Conservation (phyloP, 352 stramenopile species). For the Globisporangium cystogenes region DNA sequence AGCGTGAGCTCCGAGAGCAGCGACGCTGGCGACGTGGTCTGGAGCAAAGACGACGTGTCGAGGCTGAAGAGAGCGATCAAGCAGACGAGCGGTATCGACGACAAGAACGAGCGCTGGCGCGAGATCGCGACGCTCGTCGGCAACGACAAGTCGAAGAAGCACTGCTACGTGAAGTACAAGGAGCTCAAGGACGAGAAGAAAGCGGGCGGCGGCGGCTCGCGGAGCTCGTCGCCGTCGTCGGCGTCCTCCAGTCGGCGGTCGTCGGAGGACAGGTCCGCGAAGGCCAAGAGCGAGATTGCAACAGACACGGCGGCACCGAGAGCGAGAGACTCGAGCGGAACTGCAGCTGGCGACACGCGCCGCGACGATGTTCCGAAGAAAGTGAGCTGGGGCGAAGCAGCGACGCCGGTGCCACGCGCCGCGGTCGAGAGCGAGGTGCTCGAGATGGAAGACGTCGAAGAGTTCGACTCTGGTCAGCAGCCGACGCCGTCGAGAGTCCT, state of each 20-base stretch:
- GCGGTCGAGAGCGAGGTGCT: conserved; percentile 5
- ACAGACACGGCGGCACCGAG: conserved; percentile 6
- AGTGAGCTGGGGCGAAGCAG: neutral
- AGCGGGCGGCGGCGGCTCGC: conserved; percentile 1
- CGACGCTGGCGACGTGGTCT: conserved; percentile 17
- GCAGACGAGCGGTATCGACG: conserved; percentile 41
- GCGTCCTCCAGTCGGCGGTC: conserved; percentile 11
- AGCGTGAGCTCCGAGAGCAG: conserved; percentile 17
- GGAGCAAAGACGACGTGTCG: conserved; percentile 52
- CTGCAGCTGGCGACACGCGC: conserved; percentile 20
- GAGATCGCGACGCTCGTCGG: conserved; percentile 55
- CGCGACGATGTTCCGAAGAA: neutral
- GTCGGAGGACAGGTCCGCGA: conserved; percentile 7
- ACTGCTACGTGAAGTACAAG: conserved; percentile 86
- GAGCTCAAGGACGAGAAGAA: conserved; percentile 62
- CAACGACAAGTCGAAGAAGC: conserved; percentile 63
- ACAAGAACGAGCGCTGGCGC: conserved; percentile 76
- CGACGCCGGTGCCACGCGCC: neutral
- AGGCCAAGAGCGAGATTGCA: neutral
- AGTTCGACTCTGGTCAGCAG: conserved; percentile 6
- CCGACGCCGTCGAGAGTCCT: neutral
- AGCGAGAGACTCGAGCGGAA: neutral
- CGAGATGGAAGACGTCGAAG: conserved; percentile 17
- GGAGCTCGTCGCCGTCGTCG: conserved; percentile 12
- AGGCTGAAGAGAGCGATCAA: conserved; percentile 72